Conservation (phyloP, 2,329 filamentous ascomycete genomes). For the Penicillium sp. region DNA sequence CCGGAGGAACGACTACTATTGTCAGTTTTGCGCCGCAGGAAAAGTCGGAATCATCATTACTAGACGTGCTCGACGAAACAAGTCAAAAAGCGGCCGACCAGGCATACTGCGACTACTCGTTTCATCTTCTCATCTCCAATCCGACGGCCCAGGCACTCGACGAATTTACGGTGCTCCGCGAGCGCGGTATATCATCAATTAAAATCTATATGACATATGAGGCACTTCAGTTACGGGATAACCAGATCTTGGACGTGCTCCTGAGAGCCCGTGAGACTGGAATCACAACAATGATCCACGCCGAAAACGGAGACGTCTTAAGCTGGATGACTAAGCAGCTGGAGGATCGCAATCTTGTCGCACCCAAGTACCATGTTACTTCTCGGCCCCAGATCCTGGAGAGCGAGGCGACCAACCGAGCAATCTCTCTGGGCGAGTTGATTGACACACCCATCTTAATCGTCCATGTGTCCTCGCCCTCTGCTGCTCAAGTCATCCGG, state of each 20-base stretch:
- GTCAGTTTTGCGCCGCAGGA: conserved; percentile 48
- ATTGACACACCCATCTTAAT: conserved; percentile 51
- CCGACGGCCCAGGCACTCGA: conserved; percentile 28
- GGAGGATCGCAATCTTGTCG: conserved; percentile 30
- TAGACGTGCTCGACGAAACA: conserved; percentile 41
- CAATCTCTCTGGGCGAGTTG: conserved; percentile 48
- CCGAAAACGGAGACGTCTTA: conserved; percentile 46
- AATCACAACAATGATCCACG: conserved; percentile 39
- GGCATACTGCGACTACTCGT: conserved; percentile 50
- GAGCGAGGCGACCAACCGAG: conserved; percentile 47
- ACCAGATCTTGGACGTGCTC: conserved; percentile 42
- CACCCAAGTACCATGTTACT: conserved; percentile 41
- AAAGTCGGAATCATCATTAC: conserved; percentile 43
- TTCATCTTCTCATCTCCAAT: conserved; percentile 46
- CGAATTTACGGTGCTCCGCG: conserved; percentile 33
- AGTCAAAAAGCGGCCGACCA: conserved; percentile 41
- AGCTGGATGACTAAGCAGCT: conserved; percentile 33
- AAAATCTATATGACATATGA: conserved; percentile 50
- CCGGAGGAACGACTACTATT: conserved; percentile 48
- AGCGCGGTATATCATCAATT: conserved; percentile 42
- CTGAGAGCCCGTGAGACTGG: conserved; percentile 36
- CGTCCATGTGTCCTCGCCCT: conserved; percentile 51
- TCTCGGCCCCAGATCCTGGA: conserved; percentile 40
- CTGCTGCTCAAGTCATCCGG: conserved; percentile 48
- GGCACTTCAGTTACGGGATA: conserved; percentile 37